phyloP scores from a whole-genome alignment of 805 yeast genomes.

The Candida sithepensis region DNA sequence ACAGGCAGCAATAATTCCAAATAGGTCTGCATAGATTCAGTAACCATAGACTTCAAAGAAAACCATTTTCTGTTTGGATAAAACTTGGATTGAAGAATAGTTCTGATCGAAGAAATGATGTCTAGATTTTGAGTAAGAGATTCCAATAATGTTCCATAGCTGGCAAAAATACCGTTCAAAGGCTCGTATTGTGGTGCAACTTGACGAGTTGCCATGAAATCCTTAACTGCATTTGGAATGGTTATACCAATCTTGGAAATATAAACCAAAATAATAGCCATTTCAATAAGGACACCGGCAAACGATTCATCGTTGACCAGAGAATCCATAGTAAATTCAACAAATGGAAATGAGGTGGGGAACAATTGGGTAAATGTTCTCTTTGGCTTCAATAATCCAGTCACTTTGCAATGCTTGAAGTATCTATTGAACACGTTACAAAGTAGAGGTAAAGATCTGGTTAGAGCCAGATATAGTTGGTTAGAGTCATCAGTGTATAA shows the following conservation, averaged over 20 bases:
- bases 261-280: conserved; percentile 57
- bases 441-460: conserved; percentile 53
- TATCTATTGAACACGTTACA: conserved; percentile 48
- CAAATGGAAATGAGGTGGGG: conserved; percentile 65
- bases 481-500: conserved; percentile 29
- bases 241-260: conserved; percentile 37
- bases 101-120: conserved; percentile 36
- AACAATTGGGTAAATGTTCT: conserved; percentile 67
- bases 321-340: conserved; percentile 66
- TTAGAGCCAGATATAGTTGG: conserved; percentile 40
- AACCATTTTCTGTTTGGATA: conserved; percentile 75
- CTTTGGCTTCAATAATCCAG: conserved; percentile 45
- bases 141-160: conserved; percentile 4
- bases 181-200: conserved; percentile 7
- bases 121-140: conserved; percentile 7
- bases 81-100: conserved; percentile 50
- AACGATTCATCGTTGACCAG: conserved; percentile 63
- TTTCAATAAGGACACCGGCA: conserved; percentile 70
- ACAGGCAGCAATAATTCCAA: conserved; percentile 51
- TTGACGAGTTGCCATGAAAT: conserved; percentile 2
- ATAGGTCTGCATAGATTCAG: conserved; percentile 52
- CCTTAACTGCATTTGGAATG: conserved; percentile 5
- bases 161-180: conserved; percentile 12
- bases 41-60: conserved; percentile 55
- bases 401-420: conserved; percentile 45